These are phyloP conservation scores for Colletotrichum spinosum DNA, from an alignment of 2,329 filamentous ascomycete genomes.

Conservation along the genomic window DNA sequence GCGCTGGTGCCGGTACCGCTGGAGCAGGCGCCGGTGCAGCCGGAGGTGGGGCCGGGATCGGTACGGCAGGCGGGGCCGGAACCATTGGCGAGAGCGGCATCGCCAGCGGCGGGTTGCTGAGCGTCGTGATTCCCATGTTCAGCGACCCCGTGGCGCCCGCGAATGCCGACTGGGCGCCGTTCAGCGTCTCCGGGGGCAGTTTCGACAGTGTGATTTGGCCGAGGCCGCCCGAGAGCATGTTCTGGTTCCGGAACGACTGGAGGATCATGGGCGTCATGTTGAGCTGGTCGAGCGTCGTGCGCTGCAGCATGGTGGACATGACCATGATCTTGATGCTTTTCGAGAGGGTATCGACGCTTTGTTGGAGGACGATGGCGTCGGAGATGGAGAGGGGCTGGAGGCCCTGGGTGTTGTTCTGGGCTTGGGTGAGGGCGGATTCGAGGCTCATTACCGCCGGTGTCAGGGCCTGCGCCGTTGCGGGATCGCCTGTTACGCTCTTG, in stretches of 20 bases:
- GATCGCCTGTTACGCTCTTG: constrained; percentile 25
- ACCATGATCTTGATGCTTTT: constrained; percentile 37
- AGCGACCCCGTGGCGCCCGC: constrained; percentile 18
- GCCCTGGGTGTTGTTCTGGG: constrained; percentile 24
- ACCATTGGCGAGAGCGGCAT: background rate
- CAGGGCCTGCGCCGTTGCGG: constrained; percentile 13
- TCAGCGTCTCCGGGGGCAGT: constrained; percentile 24
- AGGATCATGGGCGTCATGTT: constrained; percentile 20
- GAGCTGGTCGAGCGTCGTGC: constrained; percentile 27
- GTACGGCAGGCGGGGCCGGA: background rate
- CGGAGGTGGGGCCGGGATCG: background rate
- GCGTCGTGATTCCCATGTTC: constrained; percentile 8
- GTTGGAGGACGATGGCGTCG: constrained; percentile 38
- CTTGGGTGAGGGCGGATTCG: constrained; percentile 33
- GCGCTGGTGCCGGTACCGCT: background rate
- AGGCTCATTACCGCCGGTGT: constrained; percentile 11
- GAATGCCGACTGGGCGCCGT: constrained; percentile 18
- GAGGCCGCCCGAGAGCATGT: constrained; percentile 23
- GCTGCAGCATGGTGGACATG: constrained; percentile 34
- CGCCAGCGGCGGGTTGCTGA: constrained; percentile 38
- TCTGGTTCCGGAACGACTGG: constrained; percentile 24
- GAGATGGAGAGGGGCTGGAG: constrained; percentile 41
- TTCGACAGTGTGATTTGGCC: constrained; percentile 24
- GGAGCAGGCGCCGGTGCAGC: background rate
- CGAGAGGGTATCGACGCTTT: constrained; percentile 20